Base-by-base conservation (phyloP, 345 rosid genomes). In the Melaleuca alternifolia region DNA sequence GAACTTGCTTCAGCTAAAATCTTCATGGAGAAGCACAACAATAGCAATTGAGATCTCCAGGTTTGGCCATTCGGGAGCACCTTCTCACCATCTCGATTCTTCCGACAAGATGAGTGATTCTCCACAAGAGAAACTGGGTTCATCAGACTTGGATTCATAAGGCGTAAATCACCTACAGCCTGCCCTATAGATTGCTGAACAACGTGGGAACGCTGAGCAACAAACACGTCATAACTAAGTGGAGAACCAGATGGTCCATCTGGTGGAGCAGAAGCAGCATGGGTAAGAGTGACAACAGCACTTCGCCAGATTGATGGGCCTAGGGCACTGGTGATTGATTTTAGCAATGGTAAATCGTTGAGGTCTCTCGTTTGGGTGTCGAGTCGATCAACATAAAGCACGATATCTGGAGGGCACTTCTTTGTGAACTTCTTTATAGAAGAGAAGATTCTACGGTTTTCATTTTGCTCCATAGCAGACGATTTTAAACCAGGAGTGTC, bases 261-360 rank as follows among this genome's bases (percentile, higher is more conserved):
- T 14, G 99, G 98, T 84, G 98, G 99, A 48, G 99, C 98, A 61
- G 99, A 95, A 90, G 98, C 96, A 86, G 94, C 98, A 91, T 97
- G 99, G 84, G 99, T 97, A 86, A 97, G 92, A 86, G 97, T 93
- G 85, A 96, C 97, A 85, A 97, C 91, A 65, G 96, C 97, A 87
- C 92, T 96, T 88, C 93, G 94, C 99, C 99, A 97, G 85, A 96
- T 93, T 76, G 98, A 93, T 59, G 97, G 83, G 85, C 98, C 98
- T 84, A 95, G 98, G 85, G 89, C 53, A 81, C 91, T 91, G 59
- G 96, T 92, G 87, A 97, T 92, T 28, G 97, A 90, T 90, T 86
- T 94, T 86, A 97, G 90, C 90, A 97, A 75, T 46, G 98, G 99
- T 65, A 94, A 86, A 91, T 95, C 98, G 89, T 96, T 97, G 84